phyloP scores from a whole-genome alignment of 225 moss, liverwort and hornwort genomes.

The Physcomitrellopsis africana region DNA sequence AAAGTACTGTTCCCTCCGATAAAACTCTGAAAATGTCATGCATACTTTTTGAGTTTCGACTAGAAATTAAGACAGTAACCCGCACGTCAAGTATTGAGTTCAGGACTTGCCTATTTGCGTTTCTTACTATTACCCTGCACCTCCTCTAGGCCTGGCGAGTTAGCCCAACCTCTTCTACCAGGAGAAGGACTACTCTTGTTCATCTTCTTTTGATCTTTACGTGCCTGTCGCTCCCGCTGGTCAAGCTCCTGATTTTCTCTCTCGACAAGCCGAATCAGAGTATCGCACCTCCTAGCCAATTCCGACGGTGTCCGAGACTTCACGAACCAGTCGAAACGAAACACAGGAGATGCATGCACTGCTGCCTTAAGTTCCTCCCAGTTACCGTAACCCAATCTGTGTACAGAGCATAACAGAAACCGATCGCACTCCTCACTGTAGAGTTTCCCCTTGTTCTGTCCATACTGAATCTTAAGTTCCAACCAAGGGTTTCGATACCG shows the following conservation, averaged over 20 bases:
- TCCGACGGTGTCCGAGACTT: constrained; percentile 97
- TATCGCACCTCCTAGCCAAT: constrained; percentile 94
- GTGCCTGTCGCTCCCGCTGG: constrained; percentile 97
- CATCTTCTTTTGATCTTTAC: constrained; percentile 97
- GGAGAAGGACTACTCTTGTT: constrained; percentile 92
- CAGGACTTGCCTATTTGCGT: constrained; percentile 74
- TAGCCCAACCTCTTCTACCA: constrained; percentile 80
- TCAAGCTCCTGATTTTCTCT: constrained; percentile 98
- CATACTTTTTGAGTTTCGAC: background rate
- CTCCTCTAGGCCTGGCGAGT: constrained; percentile 64
- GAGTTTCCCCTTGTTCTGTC: constrained; percentile 96
- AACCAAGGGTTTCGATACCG: constrained; percentile 98
- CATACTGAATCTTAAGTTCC: constrained; percentile 97
- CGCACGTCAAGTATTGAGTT: background rate
- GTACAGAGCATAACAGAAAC: constrained; percentile 85
- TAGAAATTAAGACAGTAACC: background rate
- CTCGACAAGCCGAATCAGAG: constrained; percentile 96
- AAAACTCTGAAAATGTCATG: background rate
- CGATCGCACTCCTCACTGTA: constrained; percentile 99
- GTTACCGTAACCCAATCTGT: constrained; percentile 97
- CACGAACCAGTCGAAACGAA: constrained; percentile 99
- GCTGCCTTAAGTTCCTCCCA: constrained; percentile 99
- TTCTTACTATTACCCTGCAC: constrained; percentile 80
- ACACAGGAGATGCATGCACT: constrained; percentile 92
- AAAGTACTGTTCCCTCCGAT: background rate